These are phyloP conservation scores for Ogataea salicorniae DNA, from an alignment of 805 yeast genomes.

Conservation along the genomic window DNA sequence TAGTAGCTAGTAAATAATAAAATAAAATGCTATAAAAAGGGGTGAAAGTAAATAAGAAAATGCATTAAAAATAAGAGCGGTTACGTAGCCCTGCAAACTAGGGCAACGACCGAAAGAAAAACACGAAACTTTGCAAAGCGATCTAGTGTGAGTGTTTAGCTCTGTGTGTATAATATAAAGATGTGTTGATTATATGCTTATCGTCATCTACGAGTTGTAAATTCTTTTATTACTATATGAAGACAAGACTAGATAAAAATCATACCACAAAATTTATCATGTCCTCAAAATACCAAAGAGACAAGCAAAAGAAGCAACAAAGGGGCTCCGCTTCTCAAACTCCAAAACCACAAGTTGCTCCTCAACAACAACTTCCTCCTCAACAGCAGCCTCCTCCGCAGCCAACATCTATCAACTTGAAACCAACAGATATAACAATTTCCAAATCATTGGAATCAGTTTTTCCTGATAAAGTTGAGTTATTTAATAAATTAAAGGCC, in stretches of 20 bases:
- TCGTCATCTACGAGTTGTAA: neutral
- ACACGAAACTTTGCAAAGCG: neutral
- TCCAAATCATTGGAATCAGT: slow-evolving; percentile 24
- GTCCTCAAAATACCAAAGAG: slow-evolving; percentile 17
- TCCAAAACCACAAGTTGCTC: slow-evolving; percentile 1
- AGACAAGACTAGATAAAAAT: no score
- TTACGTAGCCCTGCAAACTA: slow-evolving; percentile 17
- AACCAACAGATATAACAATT: slow-evolving; percentile 33
- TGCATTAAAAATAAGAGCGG: neutral
- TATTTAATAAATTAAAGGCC: slow-evolving; percentile 64
- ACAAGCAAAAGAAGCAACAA: slow-evolving; percentile 15
- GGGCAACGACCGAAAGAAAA: neutral
- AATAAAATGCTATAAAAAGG: neutral
- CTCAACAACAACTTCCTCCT: slow-evolving; percentile 7
- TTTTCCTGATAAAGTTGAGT: slow-evolving; percentile 48
- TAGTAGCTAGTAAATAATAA: neutral
- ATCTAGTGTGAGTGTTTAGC: no score
- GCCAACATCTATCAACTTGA: slow-evolving; percentile 25
- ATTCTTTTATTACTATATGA: no score
- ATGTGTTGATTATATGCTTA: neutral
- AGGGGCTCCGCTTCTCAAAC: slow-evolving; percentile 1
- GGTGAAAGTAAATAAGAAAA: neutral
- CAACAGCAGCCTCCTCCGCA: slow-evolving; percentile 15
- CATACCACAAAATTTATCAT: neutral
- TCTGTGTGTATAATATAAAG: no score